Base-by-base conservation (phyloP, 2,329 filamentous ascomycete genomes). In the Penicillium sp. region DNA sequence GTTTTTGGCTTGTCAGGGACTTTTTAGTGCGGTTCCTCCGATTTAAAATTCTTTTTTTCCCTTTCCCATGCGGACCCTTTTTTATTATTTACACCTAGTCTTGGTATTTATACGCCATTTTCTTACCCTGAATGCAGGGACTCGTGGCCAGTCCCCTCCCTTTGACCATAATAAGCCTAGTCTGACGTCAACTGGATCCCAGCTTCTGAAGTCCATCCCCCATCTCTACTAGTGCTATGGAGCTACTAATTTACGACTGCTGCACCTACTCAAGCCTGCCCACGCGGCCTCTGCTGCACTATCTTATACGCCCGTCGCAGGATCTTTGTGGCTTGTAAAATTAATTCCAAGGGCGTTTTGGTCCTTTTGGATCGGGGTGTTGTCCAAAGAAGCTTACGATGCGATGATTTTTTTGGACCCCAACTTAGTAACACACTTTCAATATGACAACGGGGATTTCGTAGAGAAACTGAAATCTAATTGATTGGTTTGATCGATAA, bases 71-170 rank as follows among this genome's bases (percentile, higher is more conserved):
- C 46, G 50, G 55, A 52, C 58, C 58, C 55, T 57, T 52, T 47
- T 55, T 44, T n/a, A 33, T 31, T 19, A 27, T 22, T 46, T n/a
- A 22, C 24, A 51, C 31, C 26, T 31, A 19, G 3, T 13, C 21
- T 47, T 26, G 1, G 24, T 47, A 45, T 52, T 37, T 39, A 21
- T 24, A 29, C 45, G 10, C n/a, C n/a, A 26, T 37, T 29, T 29
- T 48, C 14, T 41, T 24, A 50, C 57, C 54, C 47, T 55, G n/a
- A 26, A 64, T 52, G 59, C 64, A 65, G 61, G 61, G 63, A 63
- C 63, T 66, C 61, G 63, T 62, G 61, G 59, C 57, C 62, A 53
- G 24, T 48, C 43, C 33, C 45, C 59, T 57, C 49, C n/a, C 41
- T 35, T 52, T 55, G 52, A 53, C 61, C 55, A n/a, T 2, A 45